phyloP scores from a whole-genome alignment of 768 basidiomycete species.

The Paxillus involutus region DNA sequence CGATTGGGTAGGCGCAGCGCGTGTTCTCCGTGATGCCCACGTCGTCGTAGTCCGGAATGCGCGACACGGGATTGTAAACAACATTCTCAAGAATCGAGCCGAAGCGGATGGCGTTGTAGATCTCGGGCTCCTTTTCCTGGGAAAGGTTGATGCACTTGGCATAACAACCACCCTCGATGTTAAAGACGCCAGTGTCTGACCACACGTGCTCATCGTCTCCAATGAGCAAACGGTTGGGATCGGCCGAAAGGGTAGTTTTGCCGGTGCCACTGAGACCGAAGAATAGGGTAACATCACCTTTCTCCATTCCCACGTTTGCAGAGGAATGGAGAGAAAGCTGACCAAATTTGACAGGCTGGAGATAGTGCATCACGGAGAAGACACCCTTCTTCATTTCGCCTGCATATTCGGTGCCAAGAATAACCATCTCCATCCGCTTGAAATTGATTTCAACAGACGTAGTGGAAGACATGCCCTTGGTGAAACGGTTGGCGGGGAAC shows the following conservation, averaged over 20 bases:
- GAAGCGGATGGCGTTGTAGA: slow-evolving; percentile 91
- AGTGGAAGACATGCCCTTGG: slow-evolving; percentile 98
- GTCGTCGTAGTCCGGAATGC: slow-evolving; percentile 93
- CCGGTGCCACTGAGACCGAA: slow-evolving; percentile 98
- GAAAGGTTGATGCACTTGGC: slow-evolving; percentile 98
- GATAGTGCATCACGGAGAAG: slow-evolving; percentile 99
- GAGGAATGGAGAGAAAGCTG: slow-evolving; percentile 98
- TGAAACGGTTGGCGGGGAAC: slow-evolving; percentile 99
- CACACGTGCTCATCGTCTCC: slow-evolving; percentile 99
- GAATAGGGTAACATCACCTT: slow-evolving; percentile 95
- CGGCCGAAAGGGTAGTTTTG: slow-evolving; percentile 97
- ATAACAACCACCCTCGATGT: slow-evolving; percentile 99
- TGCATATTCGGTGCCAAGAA: slow-evolving; percentile 96
- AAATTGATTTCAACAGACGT: slow-evolving; percentile 99
- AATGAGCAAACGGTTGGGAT: slow-evolving; percentile 90
- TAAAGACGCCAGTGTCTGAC: slow-evolving; percentile 99
- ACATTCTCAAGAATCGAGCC: slow-evolving; percentile 99
- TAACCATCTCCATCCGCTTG: slow-evolving; percentile 99
- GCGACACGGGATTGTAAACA: slow-evolving; percentile 85
- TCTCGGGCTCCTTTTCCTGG: slow-evolving; percentile 97
- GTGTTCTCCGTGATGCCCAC: slow-evolving; percentile 98
- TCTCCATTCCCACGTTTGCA: slow-evolving; percentile 89
- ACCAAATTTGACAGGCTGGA: slow-evolving; percentile 98
- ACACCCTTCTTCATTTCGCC: slow-evolving; percentile 99
- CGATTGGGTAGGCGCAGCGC: slow-evolving; percentile 98